These are phyloP conservation scores for Neurospora sp. DNA, from an alignment of 495 filamentous ascomycete species.

Conservation along the genomic window DNA sequence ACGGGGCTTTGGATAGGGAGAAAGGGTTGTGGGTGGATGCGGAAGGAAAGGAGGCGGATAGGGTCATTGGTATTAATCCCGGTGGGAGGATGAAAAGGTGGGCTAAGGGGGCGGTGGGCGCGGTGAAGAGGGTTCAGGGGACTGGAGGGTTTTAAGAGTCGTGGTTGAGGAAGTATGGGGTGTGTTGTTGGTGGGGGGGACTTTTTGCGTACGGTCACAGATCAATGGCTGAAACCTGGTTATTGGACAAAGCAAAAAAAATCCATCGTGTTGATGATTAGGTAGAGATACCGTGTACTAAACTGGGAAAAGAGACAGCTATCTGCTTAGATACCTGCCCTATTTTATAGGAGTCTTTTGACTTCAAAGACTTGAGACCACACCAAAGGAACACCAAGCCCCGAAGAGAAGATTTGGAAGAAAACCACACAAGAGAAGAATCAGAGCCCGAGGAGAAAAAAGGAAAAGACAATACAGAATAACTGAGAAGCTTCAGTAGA, in stretches of 20 bases:
- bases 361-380: neutral
- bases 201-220: neutral
- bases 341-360: neutral
- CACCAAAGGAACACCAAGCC: neutral
- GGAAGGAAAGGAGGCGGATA: conserved; percentile 43
- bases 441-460: neutral
- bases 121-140: conserved; percentile 51
- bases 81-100: conserved; percentile 50
- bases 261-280: neutral
- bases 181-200: neutral
- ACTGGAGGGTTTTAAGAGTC: conserved; percentile 44
- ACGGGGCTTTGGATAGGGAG: conserved; percentile 43
- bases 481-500: neutral
- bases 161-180: neutral
- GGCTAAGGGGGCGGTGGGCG: conserved; percentile 52
- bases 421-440: neutral
- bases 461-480: neutral
- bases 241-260: neutral
- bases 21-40: conserved; percentile 55
- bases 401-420: neutral
- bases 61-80: conserved; percentile 48
- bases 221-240: neutral
- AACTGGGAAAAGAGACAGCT: neutral
- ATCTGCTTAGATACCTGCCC: neutral
- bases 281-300: neutral